These are phyloP conservation scores for Candida labiduridarum DNA, from an alignment of 1,139 yeast genomes.

Conservation along the genomic window DNA sequence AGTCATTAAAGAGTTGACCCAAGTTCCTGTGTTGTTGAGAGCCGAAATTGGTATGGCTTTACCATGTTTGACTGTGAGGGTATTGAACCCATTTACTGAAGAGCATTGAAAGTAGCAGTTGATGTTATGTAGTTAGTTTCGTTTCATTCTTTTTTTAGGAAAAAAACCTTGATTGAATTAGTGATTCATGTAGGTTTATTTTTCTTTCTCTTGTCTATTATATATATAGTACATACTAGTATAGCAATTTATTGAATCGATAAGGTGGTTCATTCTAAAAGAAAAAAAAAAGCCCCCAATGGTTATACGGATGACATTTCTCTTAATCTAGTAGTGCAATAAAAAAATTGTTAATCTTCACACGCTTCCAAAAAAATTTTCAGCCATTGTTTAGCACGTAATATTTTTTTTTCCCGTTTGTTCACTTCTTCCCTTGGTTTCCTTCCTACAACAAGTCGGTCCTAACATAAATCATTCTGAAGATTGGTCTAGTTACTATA, in stretches of 20 bases:
- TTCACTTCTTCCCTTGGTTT: neutral
- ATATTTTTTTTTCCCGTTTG: neutral
- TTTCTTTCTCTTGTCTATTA: too few species aligned
- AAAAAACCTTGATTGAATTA: too few species aligned
- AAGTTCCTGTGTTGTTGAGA: slow-evolving; percentile 82
- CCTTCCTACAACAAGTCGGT: neutral
- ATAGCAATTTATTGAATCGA: too few species aligned
- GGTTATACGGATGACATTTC: too few species aligned
- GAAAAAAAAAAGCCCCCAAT: too few species aligned
- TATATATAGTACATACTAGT: too few species aligned
- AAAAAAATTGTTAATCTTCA: neutral
- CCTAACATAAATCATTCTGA: too few species aligned
- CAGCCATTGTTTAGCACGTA: neutral
- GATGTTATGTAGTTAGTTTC: neutral
- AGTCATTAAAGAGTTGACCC: slow-evolving; percentile 74
- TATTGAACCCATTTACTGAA: slow-evolving; percentile 78
- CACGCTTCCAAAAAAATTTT: neutral
- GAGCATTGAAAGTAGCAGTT: slow-evolving; percentile 1
- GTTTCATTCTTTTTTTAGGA: neutral
- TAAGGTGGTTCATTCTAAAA: too few species aligned
- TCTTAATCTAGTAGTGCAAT: too few species aligned
- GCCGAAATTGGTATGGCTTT: slow-evolving; percentile 95
- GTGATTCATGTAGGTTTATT: too few species aligned
- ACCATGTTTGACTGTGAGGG: slow-evolving; percentile 92
- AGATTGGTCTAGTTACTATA: too few species aligned